Evolutionary conservation across 2,329 filamentous ascomycete genomes (phyloP).

Genomic region (Cytospora piceicola): DNA sequence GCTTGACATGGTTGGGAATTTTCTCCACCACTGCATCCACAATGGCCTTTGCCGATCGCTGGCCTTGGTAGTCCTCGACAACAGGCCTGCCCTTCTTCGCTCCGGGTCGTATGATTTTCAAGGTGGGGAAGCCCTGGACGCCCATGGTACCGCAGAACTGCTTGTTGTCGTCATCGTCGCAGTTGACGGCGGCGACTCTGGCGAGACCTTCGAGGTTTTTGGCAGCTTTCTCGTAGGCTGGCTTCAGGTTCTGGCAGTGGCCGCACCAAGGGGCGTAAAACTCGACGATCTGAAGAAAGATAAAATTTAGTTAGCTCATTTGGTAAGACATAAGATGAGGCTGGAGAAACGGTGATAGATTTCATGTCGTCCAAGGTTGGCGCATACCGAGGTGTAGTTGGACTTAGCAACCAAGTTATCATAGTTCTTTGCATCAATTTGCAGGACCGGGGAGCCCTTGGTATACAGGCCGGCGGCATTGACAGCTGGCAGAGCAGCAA

Average conservation of each 20-base stretch:
- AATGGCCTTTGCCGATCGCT: constrained; percentile 82
- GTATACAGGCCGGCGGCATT: constrained; percentile 73
- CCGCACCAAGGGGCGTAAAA: constrained; percentile 99
- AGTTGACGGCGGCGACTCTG: constrained; percentile 93
- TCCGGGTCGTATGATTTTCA: constrained; percentile 88
- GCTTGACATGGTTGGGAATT: constrained; percentile 90
- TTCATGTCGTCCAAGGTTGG: background rate
- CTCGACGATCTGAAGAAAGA: constrained; percentile 61
- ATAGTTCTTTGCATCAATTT: constrained; percentile 79
- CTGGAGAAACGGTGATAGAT: background rate
- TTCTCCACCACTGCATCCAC: constrained; percentile 82
- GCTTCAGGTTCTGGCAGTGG: constrained; percentile 94
- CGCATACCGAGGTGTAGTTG: constrained; percentile 84
- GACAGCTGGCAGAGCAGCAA: constrained; percentile 67
- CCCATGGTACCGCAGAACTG: constrained; percentile 82
- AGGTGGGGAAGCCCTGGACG: constrained; percentile 90
- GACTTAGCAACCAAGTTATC: constrained; percentile 82
- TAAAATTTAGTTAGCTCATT: constrained; percentile 12
- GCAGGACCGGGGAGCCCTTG: constrained; percentile 85
- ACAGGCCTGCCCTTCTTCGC: constrained; percentile 76
- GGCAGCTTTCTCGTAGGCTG: constrained; percentile 92
- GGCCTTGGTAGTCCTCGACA: constrained; percentile 89
- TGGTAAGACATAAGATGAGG: background rate
- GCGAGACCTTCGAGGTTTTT: constrained; percentile 87
- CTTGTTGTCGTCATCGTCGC: constrained; percentile 93